Evolutionary conservation across 2,329 filamentous ascomycete genomes (phyloP), one percentile per base, ranked within the genome.

Genomic region (Arthrinium puccinioides): DNA sequence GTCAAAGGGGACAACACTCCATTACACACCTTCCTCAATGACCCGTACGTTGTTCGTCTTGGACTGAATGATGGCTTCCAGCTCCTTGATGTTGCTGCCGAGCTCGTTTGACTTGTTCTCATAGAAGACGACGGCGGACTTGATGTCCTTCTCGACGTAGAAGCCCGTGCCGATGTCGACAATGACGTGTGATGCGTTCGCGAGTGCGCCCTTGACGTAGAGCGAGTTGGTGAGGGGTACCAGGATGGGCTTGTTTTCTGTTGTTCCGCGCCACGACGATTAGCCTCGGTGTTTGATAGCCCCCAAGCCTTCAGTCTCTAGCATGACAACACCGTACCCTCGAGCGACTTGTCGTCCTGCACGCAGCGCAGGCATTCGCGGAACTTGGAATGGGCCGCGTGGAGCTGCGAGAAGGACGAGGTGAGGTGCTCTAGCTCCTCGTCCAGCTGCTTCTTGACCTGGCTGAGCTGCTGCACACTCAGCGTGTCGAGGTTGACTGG

Each of bases 381-480:
- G 68, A 98, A 98, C 60, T 94, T 95, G 37, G 79, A 74, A 60
- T 97, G 92, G 3, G 92, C 92, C 36, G 82, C 82, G 46, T 89
- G 86, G 2, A 98, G 79, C 59, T 94, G 92, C 35, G 84, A 74
- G 67, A 94, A 95, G 9, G 92, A 97, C 40, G 71, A 76, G 3
- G 87, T 94, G 48, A 98, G 78, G 67, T 97, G 90, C 59, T 95
- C 87, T 47, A 98, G 82, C 65, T 98, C 92, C 54, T 92, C 83
- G 61, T 95, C 90, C 48, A 98, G 82, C 61, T 96, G 90, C 62
- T 92, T 88, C 72, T 98, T 96, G 50, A 98, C 82, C 52, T 87
- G 80, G 49, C 79, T 82, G 49, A 98, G 84, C 65, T 96, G 90
- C 48, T 87, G 85, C 19, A 82, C 72, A 51, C 83, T 84, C 53